Percentiles rank a stretch among this genome's conserved stretches.
These are phyloP conservation scores for Cyclotella distinguenda DNA, from an alignment of 108 stramenopile species.

Conservation along the genomic window DNA sequence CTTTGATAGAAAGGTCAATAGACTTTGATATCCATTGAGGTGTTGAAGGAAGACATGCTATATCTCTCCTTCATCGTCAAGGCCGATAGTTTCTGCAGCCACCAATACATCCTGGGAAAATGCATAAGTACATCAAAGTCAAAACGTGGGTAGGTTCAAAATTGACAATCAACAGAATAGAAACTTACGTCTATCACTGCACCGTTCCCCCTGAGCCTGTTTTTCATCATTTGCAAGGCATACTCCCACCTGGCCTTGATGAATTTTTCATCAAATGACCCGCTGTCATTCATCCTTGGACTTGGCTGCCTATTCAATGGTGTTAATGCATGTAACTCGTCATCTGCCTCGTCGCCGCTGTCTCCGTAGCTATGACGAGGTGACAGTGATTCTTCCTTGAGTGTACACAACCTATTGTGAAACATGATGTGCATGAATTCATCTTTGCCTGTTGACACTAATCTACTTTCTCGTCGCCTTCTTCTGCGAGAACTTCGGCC, in stretches of 20 bases:
- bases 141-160: too few relatives aligned
- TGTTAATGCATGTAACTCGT: background rate
- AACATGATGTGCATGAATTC: constrained; percentile 28
- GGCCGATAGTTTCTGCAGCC: constrained; percentile 8
- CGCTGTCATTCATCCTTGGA: background rate
- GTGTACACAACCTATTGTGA: constrained; percentile 18
- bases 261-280: constrained; percentile 29
- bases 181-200: constrained; percentile 20
- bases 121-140: background rate
- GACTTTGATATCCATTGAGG: too few relatives aligned
- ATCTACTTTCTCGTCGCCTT: constrained; percentile 4
- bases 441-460: background rate
- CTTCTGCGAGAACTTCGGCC: constrained; percentile 11
- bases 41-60: background rate
- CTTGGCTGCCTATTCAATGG: constrained; percentile 1
- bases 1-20: too few relatives aligned
- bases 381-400: constrained; percentile 17
- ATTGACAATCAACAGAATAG: background rate
- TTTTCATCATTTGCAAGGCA: constrained; percentile 25
- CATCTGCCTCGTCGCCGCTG: constrained; percentile 22
- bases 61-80: constrained; percentile 20
- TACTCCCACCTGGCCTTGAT: constrained; percentile 30
- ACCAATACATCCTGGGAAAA: constrained; percentile 3
- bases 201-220: background rate
- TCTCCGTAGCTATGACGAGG: constrained; percentile 3